Evolutionary conservation across 345 rosid species (phyloP).

Genomic region (Eucalyptus cloeziana): DNA sequence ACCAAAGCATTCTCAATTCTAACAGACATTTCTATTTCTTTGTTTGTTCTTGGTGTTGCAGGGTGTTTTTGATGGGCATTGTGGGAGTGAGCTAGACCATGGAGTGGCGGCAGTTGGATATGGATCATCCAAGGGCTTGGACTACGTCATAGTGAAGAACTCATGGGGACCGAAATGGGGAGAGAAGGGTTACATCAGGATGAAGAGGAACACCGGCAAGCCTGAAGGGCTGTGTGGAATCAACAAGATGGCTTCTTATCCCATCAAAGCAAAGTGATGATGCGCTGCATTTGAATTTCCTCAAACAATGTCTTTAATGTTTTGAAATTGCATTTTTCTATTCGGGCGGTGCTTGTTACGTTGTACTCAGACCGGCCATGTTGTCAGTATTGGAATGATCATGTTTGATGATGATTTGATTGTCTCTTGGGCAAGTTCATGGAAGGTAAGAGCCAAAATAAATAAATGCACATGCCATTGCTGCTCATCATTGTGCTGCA

Average conservation of each 20-base stretch:
- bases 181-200: constrained; percentile 63
- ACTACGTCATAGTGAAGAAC: constrained; percentile 71
- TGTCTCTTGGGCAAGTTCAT: not conserved
- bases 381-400: not conserved
- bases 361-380: not conserved
- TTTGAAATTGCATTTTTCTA: not conserved
- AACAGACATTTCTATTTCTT: not conserved
- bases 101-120: constrained; percentile 86
- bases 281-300: not conserved
- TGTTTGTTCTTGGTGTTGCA: constrained; percentile 1
- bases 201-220: constrained; percentile 76
- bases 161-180: constrained; percentile 90
- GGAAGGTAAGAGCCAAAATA: not conserved
- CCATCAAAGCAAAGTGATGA: constrained; percentile 37
- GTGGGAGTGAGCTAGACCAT: constrained; percentile 54
- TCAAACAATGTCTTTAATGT: not conserved
- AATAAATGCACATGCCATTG: not conserved
- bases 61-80: constrained; percentile 71
- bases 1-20: not conserved
- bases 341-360: not conserved
- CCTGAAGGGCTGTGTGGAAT: constrained; percentile 69
- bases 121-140: constrained; percentile 50
- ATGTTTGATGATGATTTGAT: not conserved
- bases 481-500: not conserved
- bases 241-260: constrained; percentile 85